A percentile compares a stretch with the other conserved stretches of the same genome.
These are phyloP conservation scores for Sporothrix schenckii DNA, from an alignment of 2,329 filamentous ascomycete species.

Conservation along the genomic window DNA sequence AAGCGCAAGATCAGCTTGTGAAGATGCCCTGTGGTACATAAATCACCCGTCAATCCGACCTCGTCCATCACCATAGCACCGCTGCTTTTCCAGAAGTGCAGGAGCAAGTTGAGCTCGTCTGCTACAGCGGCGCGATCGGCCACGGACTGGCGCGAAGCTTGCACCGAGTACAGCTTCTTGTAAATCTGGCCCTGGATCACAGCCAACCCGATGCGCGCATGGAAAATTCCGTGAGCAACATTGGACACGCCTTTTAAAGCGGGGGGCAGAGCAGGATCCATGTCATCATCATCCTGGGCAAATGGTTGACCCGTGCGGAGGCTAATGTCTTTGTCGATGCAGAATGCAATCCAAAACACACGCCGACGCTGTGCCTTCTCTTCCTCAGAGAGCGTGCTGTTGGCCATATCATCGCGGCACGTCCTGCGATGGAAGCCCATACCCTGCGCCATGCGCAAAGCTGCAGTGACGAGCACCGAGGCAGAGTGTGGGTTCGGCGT, in stretches of 20 bases:
- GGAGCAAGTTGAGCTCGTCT: constrained; percentile 3
- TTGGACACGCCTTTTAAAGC: constrained; percentile 1
- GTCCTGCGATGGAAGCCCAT: constrained; percentile 14
- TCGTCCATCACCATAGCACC: neutral
- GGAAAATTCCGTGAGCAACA: constrained; percentile 1
- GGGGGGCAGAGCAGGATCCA: constrained; percentile 4
- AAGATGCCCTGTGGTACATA: neutral
- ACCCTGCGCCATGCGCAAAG: constrained; percentile 10
- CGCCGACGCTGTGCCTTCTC: neutral
- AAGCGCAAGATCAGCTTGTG: constrained; percentile 16
- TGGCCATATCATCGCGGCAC: neutral
- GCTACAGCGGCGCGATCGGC: neutral
- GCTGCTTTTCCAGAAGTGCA: constrained; percentile 8
- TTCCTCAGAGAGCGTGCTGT: neutral
- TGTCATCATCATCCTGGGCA: constrained; percentile 18
- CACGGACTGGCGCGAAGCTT: constrained; percentile 14
- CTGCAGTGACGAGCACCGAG: constrained; percentile 14
- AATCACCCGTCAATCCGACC: neutral
- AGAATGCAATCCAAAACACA: constrained; percentile 16
- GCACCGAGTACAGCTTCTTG: constrained; percentile 19
- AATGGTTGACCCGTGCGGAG: constrained; percentile 15
- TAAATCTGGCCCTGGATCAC: constrained; percentile 21
- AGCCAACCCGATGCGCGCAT: constrained; percentile 19
- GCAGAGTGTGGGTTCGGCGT: constrained; percentile 18
- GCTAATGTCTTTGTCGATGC: constrained; percentile 23